These are phyloP conservation scores for Hygrophorus russula DNA, from an alignment of 768 basidiomycete genomes.

Conservation along the genomic window DNA sequence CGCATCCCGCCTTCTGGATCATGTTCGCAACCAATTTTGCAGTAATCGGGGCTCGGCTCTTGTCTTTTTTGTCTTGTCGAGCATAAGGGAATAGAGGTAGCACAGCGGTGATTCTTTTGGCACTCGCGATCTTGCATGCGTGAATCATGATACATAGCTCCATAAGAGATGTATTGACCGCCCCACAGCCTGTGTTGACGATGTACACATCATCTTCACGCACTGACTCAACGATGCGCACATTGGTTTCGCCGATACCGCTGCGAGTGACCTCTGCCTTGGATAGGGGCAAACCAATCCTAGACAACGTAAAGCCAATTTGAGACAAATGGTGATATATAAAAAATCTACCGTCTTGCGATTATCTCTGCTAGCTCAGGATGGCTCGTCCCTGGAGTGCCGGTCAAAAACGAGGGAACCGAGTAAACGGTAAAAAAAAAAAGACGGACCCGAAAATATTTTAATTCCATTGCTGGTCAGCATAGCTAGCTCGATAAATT, in stretches of 20 bases:
- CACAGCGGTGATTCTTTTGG: slow-evolving; percentile 96
- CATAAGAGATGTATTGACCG: slow-evolving; percentile 92
- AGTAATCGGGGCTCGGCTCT: slow-evolving; percentile 94
- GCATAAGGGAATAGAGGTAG: slow-evolving; percentile 96
- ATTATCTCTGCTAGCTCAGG: slow-evolving; percentile 92
- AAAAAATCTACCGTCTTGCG: slow-evolving; percentile 51
- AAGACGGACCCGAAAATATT: slow-evolving; percentile 39
- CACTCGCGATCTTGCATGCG: slow-evolving; percentile 99
- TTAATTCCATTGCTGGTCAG: slow-evolving; percentile 48
- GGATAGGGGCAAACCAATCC: slow-evolving; percentile 82
- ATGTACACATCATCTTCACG: slow-evolving; percentile 99
- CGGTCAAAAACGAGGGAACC: slow-evolving; percentile 5
- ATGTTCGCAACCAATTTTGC: slow-evolving; percentile 98
- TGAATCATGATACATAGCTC: slow-evolving; percentile 99
- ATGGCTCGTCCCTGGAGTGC: slow-evolving; percentile 74
- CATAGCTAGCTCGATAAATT: slow-evolving; percentile 21
- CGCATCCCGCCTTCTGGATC: slow-evolving; percentile 84
- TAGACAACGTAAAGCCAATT: slow-evolving; percentile 21
- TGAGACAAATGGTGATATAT: slow-evolving; percentile 20
- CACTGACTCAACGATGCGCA: slow-evolving; percentile 89
- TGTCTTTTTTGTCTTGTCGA: slow-evolving; percentile 98
- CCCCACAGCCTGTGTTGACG: slow-evolving; percentile 82
- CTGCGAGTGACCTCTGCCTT: slow-evolving; percentile 82
- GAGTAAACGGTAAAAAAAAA: slow-evolving; percentile 3
- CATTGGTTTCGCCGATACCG: slow-evolving; percentile 84